Evolutionary conservation across 139 green algal genomes (phyloP).

Genomic region (Closterium sp.): DNA sequence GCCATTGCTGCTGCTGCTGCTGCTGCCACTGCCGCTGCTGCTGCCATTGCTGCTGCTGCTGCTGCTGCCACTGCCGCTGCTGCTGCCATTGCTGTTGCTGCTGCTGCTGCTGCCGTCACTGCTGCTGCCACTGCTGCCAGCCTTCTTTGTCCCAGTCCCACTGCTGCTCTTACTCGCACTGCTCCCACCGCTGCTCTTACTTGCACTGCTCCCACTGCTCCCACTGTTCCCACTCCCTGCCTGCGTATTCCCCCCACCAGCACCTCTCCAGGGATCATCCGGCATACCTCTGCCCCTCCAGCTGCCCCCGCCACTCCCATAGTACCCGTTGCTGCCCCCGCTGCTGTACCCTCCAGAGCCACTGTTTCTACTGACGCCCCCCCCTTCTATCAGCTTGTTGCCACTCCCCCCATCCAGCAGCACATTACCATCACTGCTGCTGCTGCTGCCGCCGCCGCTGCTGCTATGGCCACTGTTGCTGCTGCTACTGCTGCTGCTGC

Average conservation of each 20-base stretch:
- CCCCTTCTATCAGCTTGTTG: neutral
- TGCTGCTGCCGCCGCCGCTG: neutral
- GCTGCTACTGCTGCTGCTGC: neutral
- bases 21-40: no score
- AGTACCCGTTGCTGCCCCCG: neutral
- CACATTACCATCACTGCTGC: neutral
- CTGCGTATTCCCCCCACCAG: neutral
- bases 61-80: neutral
- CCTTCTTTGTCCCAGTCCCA: neutral
- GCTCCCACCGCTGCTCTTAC: neutral
- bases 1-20: neutral
- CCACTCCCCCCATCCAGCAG: neutral
- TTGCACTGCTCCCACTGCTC: neutral
- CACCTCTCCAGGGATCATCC: neutral
- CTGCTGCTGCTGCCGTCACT: neutral
- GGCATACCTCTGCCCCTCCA: neutral
- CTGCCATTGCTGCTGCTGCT: neutral
- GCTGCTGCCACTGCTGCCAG: neutral
- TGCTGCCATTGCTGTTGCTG: neutral
- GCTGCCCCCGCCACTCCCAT: neutral
- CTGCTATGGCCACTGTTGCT: neutral
- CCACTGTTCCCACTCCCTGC: neutral
- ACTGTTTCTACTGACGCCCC: neutral
- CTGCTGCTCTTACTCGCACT: neutral
- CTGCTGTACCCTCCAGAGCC: neutral